Evolutionary conservation across 495 filamentous ascomycete species (phyloP).

Genomic region (Penicillium salamii): DNA sequence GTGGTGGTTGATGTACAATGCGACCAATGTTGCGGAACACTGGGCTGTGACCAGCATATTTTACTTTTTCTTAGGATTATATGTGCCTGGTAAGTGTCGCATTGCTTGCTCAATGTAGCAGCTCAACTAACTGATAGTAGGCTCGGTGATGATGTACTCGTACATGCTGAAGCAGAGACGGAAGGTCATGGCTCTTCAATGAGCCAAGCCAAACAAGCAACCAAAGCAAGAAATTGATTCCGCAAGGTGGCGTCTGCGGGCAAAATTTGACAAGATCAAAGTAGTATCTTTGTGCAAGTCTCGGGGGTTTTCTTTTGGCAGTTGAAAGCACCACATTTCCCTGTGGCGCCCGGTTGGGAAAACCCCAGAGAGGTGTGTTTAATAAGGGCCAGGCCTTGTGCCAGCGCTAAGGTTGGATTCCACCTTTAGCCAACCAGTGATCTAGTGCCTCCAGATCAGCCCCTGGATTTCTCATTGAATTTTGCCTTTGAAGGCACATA

Average conservation of each 20-base stretch:
- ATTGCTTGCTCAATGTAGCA: constrained; percentile 5
- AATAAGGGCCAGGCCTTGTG: too few species aligned
- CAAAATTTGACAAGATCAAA: too few species aligned
- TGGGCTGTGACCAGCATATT: constrained; percentile 24
- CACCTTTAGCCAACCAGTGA: not conserved
- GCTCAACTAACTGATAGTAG: constrained; percentile 36
- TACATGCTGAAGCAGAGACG: constrained; percentile 78
- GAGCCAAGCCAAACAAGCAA: not conserved
- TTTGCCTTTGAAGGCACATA: not conserved
- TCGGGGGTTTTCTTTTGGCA: too few species aligned
- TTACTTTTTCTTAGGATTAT: constrained; percentile 55
- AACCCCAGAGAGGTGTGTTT: too few species aligned
- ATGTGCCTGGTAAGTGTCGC: constrained; percentile 63
- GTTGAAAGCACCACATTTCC: too few species aligned
- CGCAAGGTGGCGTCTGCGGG: too few species aligned
- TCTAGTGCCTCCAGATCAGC: not conserved
- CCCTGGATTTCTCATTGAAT: not conserved
- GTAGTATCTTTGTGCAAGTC: too few species aligned
- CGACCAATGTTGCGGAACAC: constrained; percentile 22
- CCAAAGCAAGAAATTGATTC: too few species aligned
- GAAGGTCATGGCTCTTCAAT: constrained; percentile 39
- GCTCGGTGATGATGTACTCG: constrained; percentile 71
- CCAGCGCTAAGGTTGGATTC: too few species aligned
- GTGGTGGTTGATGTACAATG: constrained; percentile 46
- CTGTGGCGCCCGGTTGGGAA: too few species aligned